These are phyloP conservation scores for Chrysosporium queenslandicum DNA, from an alignment of 2,329 filamentous ascomycete genomes.

Conservation along the genomic window DNA sequence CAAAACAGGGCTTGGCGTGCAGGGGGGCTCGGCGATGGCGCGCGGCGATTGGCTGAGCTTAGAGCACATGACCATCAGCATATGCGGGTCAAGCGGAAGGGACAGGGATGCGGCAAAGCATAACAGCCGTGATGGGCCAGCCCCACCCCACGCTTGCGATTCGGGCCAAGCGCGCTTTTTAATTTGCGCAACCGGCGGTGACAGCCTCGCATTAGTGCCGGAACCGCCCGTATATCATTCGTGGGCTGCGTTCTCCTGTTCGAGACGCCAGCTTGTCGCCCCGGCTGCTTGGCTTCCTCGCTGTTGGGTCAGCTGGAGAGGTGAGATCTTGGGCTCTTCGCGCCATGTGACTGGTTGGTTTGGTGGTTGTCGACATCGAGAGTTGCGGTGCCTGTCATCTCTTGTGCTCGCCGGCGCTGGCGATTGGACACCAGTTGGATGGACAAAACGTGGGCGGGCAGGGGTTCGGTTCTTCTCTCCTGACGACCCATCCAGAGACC, in stretches of 20 bases:
- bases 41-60: constrained; percentile 12
- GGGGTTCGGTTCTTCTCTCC: neutral
- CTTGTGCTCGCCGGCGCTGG: constrained; percentile 1
- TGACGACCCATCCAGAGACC: neutral
- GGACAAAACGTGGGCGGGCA: constrained; percentile 14
- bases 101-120: constrained; percentile 15
- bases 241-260: neutral
- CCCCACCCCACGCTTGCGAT: constrained; percentile 2
- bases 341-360: constrained; percentile 10
- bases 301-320: constrained; percentile 10
- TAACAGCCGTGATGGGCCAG: neutral
- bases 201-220: constrained; percentile 8
- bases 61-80: constrained; percentile 17
- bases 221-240: neutral
- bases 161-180: constrained; percentile 4
- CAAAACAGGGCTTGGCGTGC: constrained; percentile 1
- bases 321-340: neutral
- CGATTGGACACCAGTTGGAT: constrained; percentile 6
- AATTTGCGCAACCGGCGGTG: constrained; percentile 12
- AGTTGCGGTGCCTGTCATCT: too few relatives aligned
- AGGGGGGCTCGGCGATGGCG: neutral
- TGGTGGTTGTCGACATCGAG: neutral
- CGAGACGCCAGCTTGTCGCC: neutral
- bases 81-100: constrained; percentile 20
- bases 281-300: neutral